Conservation (phyloP, 2,329 filamentous ascomycete species). For the Chaetomium sp. region DNA sequence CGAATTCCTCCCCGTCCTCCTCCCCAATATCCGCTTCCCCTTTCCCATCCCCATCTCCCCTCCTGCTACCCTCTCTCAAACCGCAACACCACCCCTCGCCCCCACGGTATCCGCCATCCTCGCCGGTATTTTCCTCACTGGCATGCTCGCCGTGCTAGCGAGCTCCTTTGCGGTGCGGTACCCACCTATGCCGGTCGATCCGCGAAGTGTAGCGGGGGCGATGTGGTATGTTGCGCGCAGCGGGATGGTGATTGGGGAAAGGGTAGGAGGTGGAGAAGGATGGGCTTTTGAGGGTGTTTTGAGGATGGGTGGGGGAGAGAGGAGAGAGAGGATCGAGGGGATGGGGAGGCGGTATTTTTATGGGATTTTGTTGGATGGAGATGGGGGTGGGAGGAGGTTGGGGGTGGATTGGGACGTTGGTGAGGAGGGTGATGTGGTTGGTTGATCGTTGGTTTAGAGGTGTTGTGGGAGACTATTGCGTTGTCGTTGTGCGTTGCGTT, state of each 20-base stretch:
- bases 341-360: conserved; percentile 29
- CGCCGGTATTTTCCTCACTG: conserved; percentile 32
- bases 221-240: conserved; percentile 37
- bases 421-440: conserved; percentile 8
- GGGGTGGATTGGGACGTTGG: conserved; percentile 25
- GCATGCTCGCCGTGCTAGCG: conserved; percentile 38
- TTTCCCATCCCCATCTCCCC: conserved; percentile 31
- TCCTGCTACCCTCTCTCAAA: no score
- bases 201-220: conserved; percentile 39
- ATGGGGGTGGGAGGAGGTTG: conserved; percentile 18
- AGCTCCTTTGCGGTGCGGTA: conserved; percentile 37
- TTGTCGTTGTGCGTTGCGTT: background rate
- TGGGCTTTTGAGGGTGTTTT: conserved; percentile 19
- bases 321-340: conserved; percentile 23
- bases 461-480: background rate
- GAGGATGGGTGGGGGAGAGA: conserved; percentile 22
- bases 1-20: conserved; percentile 44
- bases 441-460: conserved; percentile 5
- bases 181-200: conserved; percentile 42
- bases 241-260: conserved; percentile 22
- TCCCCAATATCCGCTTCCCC: conserved; percentile 44
- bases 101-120: conserved; percentile 37
- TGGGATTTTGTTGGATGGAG: conserved; percentile 27
- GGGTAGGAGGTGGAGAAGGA: no score
- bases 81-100: conserved; percentile 16